These are phyloP conservation scores for Tetrastigma voinierianum DNA, from an alignment of 164 flowering plant species.

Conservation along the genomic window DNA sequence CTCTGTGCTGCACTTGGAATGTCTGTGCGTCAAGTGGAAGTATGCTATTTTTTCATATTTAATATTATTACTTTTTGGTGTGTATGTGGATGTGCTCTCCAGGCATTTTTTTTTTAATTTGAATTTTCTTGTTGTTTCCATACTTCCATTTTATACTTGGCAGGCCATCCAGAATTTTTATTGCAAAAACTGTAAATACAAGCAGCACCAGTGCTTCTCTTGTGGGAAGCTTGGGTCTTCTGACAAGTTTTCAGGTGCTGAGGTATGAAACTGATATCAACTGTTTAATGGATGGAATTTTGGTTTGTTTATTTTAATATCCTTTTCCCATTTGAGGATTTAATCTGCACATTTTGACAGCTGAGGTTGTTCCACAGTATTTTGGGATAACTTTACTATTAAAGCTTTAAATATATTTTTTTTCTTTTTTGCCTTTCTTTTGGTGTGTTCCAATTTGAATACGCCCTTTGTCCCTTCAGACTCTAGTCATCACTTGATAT, in stretches of 20 bases:
- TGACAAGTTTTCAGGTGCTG: slow-evolving; percentile 53
- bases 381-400: background rate
- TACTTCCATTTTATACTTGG: slow-evolving; percentile 2
- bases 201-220: slow-evolving; percentile 74
- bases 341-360: too few relatives aligned
- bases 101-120: background rate
- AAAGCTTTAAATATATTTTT: background rate
- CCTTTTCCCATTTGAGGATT: background rate
- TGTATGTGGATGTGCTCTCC: background rate
- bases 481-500: too few relatives aligned
- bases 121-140: background rate
- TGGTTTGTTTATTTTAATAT: background rate
- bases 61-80: background rate
- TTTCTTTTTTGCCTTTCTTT: background rate
- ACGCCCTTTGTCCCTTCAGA: too few relatives aligned
- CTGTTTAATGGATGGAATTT: background rate
- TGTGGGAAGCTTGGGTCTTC: slow-evolving; percentile 87
- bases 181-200: slow-evolving; percentile 70
- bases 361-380: too few relatives aligned
- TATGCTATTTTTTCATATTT: slow-evolving; percentile 21
- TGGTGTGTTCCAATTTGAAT: too few relatives aligned
- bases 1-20: slow-evolving; percentile 60
- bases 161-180: slow-evolving; percentile 56
- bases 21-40: slow-evolving; percentile 46
- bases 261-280: slow-evolving; percentile 43